These are phyloP conservation scores for Pezicula radicicola DNA, from an alignment of 2,329 filamentous ascomycete species.

Conservation along the genomic window DNA sequence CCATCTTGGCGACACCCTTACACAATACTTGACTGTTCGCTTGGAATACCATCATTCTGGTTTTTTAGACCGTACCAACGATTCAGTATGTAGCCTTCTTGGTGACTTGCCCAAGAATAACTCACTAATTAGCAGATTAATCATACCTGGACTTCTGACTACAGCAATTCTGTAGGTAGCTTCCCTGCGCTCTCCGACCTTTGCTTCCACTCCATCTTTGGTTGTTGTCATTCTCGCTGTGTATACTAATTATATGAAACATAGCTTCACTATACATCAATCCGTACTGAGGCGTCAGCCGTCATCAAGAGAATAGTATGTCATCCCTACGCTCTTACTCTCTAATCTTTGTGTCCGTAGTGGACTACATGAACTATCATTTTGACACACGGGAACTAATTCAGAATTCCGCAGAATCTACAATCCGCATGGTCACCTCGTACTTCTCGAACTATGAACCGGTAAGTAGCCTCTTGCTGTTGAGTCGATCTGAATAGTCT, in stretches of 20 bases:
- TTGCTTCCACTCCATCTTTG: neutral
- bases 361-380: too few relatives aligned
- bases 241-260: neutral
- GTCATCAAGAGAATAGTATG: constrained; percentile 41
- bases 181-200: too few relatives aligned
- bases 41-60: constrained; percentile 55
- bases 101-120: neutral
- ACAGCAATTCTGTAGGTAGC: too few relatives aligned
- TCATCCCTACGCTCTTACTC: too few relatives aligned
- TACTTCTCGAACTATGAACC: constrained; percentile 31
- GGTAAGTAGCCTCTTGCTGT: neutral
- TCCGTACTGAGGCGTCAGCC: constrained; percentile 52
- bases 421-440: constrained; percentile 50
- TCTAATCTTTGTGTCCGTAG: too few relatives aligned
- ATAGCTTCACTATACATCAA: constrained; percentile 40
- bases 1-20: constrained; percentile 47
- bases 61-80: constrained; percentile 37
- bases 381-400: too few relatives aligned
- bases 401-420: constrained; percentile 25
- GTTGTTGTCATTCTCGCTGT: constrained; percentile 1
- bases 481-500: too few relatives aligned
- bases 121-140: too few relatives aligned
- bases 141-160: too few relatives aligned
- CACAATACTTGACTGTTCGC: constrained; percentile 48
- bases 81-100: neutral